Base-by-base conservation (phyloP, 192 early-diverging fungal genomes). In the Jimgerdemannia flammicorona region DNA sequence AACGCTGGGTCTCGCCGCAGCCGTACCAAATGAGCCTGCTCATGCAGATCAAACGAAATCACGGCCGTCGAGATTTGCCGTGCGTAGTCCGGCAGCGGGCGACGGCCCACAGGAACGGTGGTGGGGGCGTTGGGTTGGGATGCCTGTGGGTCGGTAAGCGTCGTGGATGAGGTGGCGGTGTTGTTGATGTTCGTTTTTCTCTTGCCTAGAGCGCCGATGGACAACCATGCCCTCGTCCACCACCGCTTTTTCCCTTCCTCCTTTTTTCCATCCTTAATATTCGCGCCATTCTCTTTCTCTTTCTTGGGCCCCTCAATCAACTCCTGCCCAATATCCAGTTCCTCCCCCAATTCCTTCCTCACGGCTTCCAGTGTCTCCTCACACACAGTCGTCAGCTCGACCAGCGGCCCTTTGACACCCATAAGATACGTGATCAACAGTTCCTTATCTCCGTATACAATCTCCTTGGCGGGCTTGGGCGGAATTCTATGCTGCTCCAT, bases 351-450 rank as follows among this genome's bases (percentile, higher is more conserved):
- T 40, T 70, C 75, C 1, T 70, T 72, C 4, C 66, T 72, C 11
- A 75, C 75, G 44, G 78, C 78, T 7, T 74, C 76, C 39, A 83
- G 19, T 0, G 70, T 75, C 1, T 70, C 64, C 1, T 80, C 73
- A 40, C 84, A 87, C 18, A 81, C 76, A 4, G 80, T 69, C 6
- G 81, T 77, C 7, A 87, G 70, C 14, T 77, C 66, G 76, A 84
- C 79, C n/a, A 87, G 68, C 6, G 86, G 86, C 40, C 84, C 84
- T 2, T 81, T 80, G 14, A 87, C 79, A 66, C 83, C 85, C 44
- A 84, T 83, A 40, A 87, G 40, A 43, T 86, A 87, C 4, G 74
- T 77, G 71, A 87, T 84, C 65, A 87, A 80, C 10, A 87, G 72
- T n/a, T 87, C 80, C 7, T 83, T 73, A 67, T 84, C 81, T 19